Conservation (phyloP, 2,329 filamentous ascomycete genomes). For the Aspergillus spinulosporus region DNA sequence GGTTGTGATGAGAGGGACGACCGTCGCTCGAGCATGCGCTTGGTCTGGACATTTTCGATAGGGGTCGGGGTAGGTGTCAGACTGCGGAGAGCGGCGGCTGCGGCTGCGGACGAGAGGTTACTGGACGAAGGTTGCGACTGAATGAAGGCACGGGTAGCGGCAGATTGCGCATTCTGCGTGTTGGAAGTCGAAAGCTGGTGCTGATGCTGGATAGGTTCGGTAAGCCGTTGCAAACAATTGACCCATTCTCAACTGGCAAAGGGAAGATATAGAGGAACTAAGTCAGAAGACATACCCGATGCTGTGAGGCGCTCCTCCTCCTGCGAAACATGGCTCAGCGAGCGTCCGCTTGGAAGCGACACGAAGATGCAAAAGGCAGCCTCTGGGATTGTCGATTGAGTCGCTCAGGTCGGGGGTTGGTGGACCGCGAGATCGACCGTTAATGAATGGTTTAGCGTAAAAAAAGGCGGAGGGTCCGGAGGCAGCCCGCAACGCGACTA, state of each 20-base stretch:
- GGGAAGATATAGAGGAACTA: not conserved
- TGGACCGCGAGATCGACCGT: constrained; percentile 7
- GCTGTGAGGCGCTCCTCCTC: constrained; percentile 46
- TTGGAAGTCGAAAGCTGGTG: constrained; percentile 63
- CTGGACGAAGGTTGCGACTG: constrained; percentile 63
- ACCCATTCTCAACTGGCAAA: not conserved
- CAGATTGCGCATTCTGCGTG: constrained; percentile 73
- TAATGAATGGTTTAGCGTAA: not conserved
- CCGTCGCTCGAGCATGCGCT: constrained; percentile 73
- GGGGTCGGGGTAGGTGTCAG: constrained; percentile 75
- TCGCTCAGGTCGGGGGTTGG: not conserved
- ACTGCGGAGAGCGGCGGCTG: constrained; percentile 78
- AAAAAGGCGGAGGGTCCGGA: constrained; percentile 4
- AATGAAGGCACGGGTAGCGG: constrained; percentile 78
- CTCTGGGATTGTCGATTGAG: constrained; percentile 6
- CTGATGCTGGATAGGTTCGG: constrained; percentile 14
- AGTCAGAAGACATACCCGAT: constrained; percentile 29
- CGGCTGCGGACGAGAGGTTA: constrained; percentile 78
- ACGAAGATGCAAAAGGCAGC: constrained; percentile 5
- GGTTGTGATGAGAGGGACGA: constrained; percentile 69
- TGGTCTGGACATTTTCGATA: constrained; percentile 82
- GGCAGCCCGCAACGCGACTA: constrained; percentile 6
- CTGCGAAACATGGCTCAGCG: constrained; percentile 40
- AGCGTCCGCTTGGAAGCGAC: constrained; percentile 17
- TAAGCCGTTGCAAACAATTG: constrained; percentile 13